Evolutionary conservation across 495 filamentous ascomycete genomes (phyloP).

Genomic region (Trichocladium antarcticum): DNA sequence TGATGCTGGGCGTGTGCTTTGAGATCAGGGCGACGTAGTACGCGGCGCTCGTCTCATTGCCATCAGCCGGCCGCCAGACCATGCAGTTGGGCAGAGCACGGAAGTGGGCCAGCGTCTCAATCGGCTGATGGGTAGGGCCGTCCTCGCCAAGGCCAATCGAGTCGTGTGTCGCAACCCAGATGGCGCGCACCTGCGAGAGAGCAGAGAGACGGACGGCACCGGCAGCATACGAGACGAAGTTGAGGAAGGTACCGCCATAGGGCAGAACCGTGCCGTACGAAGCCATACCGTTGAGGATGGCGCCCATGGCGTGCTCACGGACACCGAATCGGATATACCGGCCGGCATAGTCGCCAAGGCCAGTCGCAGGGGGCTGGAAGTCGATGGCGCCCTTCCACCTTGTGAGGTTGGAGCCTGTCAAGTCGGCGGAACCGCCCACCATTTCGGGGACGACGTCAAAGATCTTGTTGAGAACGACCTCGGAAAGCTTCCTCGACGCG

Average conservation of each 20-base stretch:
- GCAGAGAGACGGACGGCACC: constrained; percentile 90
- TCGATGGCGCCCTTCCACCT: constrained; percentile 93
- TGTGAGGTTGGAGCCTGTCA: constrained; percentile 98
- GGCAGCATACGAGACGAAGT: constrained; percentile 98
- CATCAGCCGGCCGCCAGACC: constrained; percentile 98
- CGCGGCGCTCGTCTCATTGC: constrained; percentile 95
- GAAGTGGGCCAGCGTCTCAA: constrained; percentile 99
- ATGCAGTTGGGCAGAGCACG: constrained; percentile 98
- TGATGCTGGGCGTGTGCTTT: constrained; percentile 80
- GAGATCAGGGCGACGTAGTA: constrained; percentile 93
- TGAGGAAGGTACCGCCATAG: constrained; percentile 92
- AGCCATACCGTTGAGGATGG: constrained; percentile 93
- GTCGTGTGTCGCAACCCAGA: constrained; percentile 98
- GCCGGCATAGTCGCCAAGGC: constrained; percentile 77
- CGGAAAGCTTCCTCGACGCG: constrained; percentile 90
- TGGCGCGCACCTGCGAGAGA: constrained; percentile 79
- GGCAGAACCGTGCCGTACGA: constrained; percentile 94
- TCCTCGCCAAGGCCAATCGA: constrained; percentile 99
- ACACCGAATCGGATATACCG: constrained; percentile 97
- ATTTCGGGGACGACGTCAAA: constrained; percentile 78
- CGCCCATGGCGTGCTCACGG: constrained; percentile 95
- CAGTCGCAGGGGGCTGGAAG: constrained; percentile 84
- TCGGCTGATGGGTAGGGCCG: constrained; percentile 96
- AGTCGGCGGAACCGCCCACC: constrained; percentile 88
- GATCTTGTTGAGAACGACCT: constrained; percentile 83